A percentile compares a stretch with the other conserved stretches of the same genome.
Evolutionary conservation across 306 rosid genomes (phyloP).

Genomic region (Coriaria nepalensis): DNA sequence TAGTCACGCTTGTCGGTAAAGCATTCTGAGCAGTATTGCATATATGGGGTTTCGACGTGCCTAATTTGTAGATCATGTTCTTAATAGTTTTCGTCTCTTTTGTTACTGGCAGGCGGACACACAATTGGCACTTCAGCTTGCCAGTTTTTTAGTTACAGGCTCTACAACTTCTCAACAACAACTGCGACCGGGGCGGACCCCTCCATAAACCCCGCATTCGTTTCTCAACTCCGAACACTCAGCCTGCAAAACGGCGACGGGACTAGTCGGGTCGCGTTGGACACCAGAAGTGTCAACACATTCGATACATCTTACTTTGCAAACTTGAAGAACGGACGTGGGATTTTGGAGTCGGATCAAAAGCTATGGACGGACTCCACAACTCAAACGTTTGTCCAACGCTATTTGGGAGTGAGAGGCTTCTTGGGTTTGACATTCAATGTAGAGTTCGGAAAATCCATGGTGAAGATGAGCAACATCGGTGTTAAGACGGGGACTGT

Average conservation of each 20-base stretch:
- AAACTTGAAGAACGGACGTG: background rate
- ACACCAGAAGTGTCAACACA: background rate
- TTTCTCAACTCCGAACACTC: background rate
- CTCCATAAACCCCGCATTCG: background rate
- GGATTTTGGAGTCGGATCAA: background rate
- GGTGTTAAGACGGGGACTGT: background rate
- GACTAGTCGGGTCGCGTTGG: background rate
- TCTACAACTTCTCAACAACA: background rate
- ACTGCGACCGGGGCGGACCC: background rate
- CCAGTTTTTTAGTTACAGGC: background rate
- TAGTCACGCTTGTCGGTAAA: conserved; percentile 11
- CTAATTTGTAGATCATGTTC: too few relatives aligned
- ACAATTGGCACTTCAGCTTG: conserved; percentile 5
- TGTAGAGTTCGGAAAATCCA: background rate
- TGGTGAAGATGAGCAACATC: too few relatives aligned
- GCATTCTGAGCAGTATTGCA: too few relatives aligned
- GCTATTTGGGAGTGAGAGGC: background rate
- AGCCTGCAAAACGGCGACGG: background rate
- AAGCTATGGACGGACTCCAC: background rate
- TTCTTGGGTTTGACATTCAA: background rate
- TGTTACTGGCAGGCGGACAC: conserved; percentile 6
- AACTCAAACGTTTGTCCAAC: background rate
- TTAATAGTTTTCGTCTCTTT: too few relatives aligned
- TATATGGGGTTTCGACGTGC: too few relatives aligned
- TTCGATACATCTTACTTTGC: background rate